Percentiles rank a stretch among this genome's conserved stretches.
These are phyloP conservation scores for Skeletonema tropicum DNA, from an alignment of 108 stramenopile genomes.

Conservation along the genomic window DNA sequence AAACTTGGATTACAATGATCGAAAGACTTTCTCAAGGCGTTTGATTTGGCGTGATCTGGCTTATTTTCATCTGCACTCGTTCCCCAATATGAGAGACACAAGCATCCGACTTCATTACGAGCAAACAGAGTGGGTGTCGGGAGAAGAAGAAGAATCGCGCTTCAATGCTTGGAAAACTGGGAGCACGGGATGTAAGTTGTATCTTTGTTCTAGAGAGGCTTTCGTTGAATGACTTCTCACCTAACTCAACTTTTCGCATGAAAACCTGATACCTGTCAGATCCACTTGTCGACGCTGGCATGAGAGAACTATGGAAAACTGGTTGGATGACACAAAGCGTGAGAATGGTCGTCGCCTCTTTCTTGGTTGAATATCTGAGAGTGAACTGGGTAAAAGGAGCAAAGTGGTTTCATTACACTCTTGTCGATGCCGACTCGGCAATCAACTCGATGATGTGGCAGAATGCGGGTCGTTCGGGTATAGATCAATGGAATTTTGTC, in stretches of 20 bases:
- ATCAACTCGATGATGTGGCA: slow-evolving; percentile 70
- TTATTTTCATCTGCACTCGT: slow-evolving; percentile 13
- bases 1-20: slow-evolving; percentile 33
- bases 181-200: too few species aligned
- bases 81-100: too few species aligned
- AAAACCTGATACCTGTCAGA: too few species aligned
- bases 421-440: slow-evolving; percentile 59
- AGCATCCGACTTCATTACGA: too few species aligned
- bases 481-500: background rate
- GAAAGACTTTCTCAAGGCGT: slow-evolving; percentile 51
- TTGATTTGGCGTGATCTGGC: slow-evolving; percentile 57
- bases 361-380: slow-evolving; percentile 50
- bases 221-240: too few species aligned
- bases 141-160: too few species aligned
- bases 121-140: too few species aligned
- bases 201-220: too few species aligned
- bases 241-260: too few species aligned
- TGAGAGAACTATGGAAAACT: slow-evolving; percentile 63
- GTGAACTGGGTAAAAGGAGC: slow-evolving; percentile 54
- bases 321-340: slow-evolving; percentile 80
- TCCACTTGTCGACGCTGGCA: too few species aligned
- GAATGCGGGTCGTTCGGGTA: slow-evolving; percentile 51
- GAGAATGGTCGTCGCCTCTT: slow-evolving; percentile 55
- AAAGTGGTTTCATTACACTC: slow-evolving; percentile 62
- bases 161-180: too few species aligned